phyloP scores from a whole-genome alignment of 1,139 yeast genomes.

The Nakaseomyces nivariensis region DNA sequence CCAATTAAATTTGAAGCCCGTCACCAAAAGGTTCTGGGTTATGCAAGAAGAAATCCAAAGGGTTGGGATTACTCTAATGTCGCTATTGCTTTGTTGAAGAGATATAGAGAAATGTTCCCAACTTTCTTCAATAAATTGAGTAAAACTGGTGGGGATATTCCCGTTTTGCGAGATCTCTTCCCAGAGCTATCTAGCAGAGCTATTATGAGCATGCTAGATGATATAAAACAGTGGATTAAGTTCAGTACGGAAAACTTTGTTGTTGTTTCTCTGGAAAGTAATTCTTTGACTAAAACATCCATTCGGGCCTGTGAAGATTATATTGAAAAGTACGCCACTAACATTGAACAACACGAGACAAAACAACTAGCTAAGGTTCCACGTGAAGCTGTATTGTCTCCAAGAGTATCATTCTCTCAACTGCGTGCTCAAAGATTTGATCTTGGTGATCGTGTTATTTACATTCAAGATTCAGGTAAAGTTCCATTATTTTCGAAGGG shows the following conservation, averaged over 20 bases:
- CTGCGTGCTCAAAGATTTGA: slow-evolving; percentile 68
- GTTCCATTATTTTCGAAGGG: slow-evolving; percentile 86
- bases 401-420: slow-evolving; percentile 61
- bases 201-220: slow-evolving; percentile 36
- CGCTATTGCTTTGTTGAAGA: slow-evolving; percentile 57
- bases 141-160: slow-evolving; percentile 32
- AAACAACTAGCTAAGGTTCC: slow-evolving; percentile 77
- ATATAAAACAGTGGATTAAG: slow-evolving; percentile 50
- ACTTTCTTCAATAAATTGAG: slow-evolving; percentile 37
- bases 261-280: slow-evolving; percentile 68
- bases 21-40: slow-evolving; percentile 80
- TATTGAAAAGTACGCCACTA: slow-evolving; percentile 40
- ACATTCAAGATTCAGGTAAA: slow-evolving; percentile 79
- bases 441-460: slow-evolving; percentile 84
- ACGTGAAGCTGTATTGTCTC: slow-evolving; percentile 69
- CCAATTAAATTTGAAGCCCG: slow-evolving; percentile 75
- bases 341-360: slow-evolving; percentile 35
- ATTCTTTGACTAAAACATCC: slow-evolving; percentile 60
- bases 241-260: slow-evolving; percentile 45
- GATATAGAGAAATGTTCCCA: slow-evolving; percentile 55
- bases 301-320: slow-evolving; percentile 59
- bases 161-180: slow-evolving; percentile 35
- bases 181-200: slow-evolving; percentile 31
- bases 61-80: slow-evolving; percentile 81
- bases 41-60: slow-evolving; percentile 54